Evolutionary conservation across 352 stramenopile genomes (phyloP).

Genomic region (Nothophytophthora sp.): DNA sequence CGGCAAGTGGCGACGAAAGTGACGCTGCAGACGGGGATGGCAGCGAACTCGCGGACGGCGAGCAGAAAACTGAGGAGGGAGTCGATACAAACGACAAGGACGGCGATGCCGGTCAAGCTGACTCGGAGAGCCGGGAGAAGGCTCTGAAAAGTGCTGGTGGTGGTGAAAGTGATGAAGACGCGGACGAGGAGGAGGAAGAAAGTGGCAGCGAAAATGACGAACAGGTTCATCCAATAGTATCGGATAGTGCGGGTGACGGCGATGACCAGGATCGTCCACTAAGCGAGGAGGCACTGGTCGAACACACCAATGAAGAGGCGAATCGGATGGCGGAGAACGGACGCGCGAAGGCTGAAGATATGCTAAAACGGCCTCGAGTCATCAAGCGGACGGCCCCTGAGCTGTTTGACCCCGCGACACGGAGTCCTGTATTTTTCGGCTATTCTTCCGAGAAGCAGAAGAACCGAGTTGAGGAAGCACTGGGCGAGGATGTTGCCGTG

Average conservation of each 20-base stretch:
- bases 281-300: constrained; percentile 24
- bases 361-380: constrained; percentile 47
- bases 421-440: constrained; percentile 75
- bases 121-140: too few species aligned
- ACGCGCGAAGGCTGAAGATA: constrained; percentile 26
- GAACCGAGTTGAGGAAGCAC: constrained; percentile 37
- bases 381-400: constrained; percentile 47
- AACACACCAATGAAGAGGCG: constrained; percentile 22
- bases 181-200: constrained; percentile 26
- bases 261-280: constrained; percentile 16
- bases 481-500: constrained; percentile 29
- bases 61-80: constrained; percentile 1
- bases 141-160: too few species aligned
- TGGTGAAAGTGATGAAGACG: too few species aligned
- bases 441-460: constrained; percentile 49
- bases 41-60: constrained; percentile 5
- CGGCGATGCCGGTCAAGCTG: too few species aligned
- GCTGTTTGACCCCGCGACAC: constrained; percentile 41
- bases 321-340: constrained; percentile 9
- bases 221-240: constrained; percentile 7
- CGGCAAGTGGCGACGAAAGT: constrained; percentile 49
- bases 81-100: constrained; percentile 16
- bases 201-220: constrained; percentile 16
- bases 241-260: neutral
- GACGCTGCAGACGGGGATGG: constrained; percentile 23